These are phyloP conservation scores for Pseudocercospora fuligena DNA, from an alignment of 2,329 filamentous ascomycete genomes.

Conservation along the genomic window DNA sequence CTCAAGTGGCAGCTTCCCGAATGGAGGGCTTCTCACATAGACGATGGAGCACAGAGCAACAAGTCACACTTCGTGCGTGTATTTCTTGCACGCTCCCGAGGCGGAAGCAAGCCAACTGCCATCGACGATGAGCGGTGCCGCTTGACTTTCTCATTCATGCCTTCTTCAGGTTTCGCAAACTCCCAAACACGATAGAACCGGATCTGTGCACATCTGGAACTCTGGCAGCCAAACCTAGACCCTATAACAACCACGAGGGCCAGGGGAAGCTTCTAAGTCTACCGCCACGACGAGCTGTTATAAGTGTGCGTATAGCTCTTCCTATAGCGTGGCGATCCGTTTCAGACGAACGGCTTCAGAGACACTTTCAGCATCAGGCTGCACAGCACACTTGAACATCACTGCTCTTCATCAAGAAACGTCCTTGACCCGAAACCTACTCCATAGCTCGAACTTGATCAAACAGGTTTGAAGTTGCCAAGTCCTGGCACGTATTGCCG, in stretches of 20 bases:
- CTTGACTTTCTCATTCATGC: neutral
- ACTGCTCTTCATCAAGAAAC: neutral
- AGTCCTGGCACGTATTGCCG: neutral
- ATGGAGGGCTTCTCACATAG: neutral
- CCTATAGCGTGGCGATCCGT: neutral
- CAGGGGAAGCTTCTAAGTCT: neutral
- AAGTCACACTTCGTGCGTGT: neutral
- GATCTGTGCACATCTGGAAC: constrained; percentile 3
- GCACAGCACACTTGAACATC: neutral
- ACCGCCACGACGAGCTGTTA: neutral
- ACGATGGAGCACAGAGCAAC: neutral
- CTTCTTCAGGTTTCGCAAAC: constrained; percentile 1
- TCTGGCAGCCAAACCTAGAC: neutral
- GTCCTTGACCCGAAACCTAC: neutral
- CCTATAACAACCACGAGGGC: constrained; percentile 6
- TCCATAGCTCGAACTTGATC: neutral
- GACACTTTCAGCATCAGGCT: neutral
- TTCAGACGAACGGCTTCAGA: neutral
- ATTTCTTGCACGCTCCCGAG: neutral
- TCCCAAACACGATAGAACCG: neutral
- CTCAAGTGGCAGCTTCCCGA: neutral
- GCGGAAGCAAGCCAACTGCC: neutral
- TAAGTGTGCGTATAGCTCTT: neutral
- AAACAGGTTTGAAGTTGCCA: neutral
- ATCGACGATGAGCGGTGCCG: constrained; percentile 8